A percentile compares a stretch with the other conserved stretches of the same genome.
These are phyloP conservation scores for Eucalyptus tenuipes DNA, from an alignment of 345 rosid genomes.

Conservation along the genomic window DNA sequence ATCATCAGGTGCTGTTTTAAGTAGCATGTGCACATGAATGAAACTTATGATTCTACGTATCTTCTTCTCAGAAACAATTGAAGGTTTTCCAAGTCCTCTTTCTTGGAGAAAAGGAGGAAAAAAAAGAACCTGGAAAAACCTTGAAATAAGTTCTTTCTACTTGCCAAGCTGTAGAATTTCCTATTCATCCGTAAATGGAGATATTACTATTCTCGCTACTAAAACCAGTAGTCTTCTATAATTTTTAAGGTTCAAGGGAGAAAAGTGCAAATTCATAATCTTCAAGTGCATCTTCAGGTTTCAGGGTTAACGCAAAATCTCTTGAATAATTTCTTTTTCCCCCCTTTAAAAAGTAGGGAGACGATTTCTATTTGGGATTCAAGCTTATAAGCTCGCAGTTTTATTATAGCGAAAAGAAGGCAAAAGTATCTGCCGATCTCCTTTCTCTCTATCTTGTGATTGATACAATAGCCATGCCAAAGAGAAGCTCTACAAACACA, in stretches of 20 bases:
- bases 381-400: background rate
- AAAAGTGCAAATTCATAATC: background rate
- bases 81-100: background rate
- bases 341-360: background rate
- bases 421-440: background rate
- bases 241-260: background rate
- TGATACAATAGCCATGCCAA: background rate
- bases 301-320: background rate
- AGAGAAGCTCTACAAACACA: background rate
- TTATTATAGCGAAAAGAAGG: background rate
- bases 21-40: background rate
- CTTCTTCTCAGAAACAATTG: background rate
- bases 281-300: background rate
- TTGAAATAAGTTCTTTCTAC: background rate
- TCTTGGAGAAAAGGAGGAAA: background rate
- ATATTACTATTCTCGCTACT: background rate
- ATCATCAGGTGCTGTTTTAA: background rate
- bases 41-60: background rate
- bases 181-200: background rate
- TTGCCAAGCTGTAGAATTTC: background rate
- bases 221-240: background rate
- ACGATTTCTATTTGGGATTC: background rate
- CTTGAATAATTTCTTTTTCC: background rate
- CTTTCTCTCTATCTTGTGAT: background rate
- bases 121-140: background rate